Evolutionary conservation across 2,329 filamentous ascomycete genomes (phyloP).

Genomic region (Blastomyces silverae): DNA sequence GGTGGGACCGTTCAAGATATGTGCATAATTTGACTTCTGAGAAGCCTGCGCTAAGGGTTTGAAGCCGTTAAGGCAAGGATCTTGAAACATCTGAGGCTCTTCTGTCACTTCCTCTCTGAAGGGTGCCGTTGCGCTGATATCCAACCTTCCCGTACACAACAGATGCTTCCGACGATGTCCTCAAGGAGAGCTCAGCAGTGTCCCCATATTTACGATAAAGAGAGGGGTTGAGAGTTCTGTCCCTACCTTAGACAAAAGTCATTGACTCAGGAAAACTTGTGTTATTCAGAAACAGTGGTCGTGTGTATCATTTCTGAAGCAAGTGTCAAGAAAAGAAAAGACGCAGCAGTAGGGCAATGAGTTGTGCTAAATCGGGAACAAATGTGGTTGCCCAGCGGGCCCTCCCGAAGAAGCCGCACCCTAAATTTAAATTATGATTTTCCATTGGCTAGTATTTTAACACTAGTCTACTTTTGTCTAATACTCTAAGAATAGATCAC

Average conservation of each 20-base stretch:
- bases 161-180: background rate
- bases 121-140: background rate
- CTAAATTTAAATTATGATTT: background rate
- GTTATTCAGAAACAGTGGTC: no score
- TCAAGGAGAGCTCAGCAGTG: background rate
- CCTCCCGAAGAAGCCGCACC: conserved; percentile 9
- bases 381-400: background rate
- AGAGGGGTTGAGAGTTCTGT: background rate
- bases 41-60: background rate
- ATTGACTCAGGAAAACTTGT: background rate
- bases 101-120: background rate
- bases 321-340: background rate
- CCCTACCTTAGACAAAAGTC: background rate
- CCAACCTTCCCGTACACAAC: background rate
- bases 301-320: background rate
- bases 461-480: background rate
- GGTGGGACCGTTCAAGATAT: background rate
- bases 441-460: background rate
- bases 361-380: conserved; percentile 13
- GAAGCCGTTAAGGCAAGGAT: background rate
- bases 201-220: background rate
- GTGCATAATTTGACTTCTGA: background rate
- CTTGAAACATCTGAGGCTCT: background rate
- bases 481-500: conserved; percentile 3
- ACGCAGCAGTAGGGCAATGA: background rate